Percentiles rank a stretch among this genome's conserved stretches.
phyloP scores from a whole-genome alignment of 2,329 filamentous ascomycete species.

The Colletotrichum agaves region DNA sequence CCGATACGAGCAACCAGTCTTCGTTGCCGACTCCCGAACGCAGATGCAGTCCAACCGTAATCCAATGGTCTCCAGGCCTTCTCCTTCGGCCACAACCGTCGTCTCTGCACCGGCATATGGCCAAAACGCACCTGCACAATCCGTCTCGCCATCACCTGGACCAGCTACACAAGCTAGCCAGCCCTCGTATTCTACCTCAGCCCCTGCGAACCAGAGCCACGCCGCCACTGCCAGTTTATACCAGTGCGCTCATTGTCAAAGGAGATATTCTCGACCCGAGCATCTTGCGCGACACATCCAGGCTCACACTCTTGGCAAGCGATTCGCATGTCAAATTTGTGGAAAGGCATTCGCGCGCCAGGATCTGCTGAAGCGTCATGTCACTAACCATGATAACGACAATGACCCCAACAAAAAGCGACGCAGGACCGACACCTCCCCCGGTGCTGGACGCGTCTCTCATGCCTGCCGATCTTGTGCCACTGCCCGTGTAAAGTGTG shows the following conservation, averaged over 20 bases:
- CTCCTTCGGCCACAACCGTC: constrained; percentile 24
- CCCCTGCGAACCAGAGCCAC: constrained; percentile 38
- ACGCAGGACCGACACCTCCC: constrained; percentile 56
- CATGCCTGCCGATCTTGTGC: constrained; percentile 65
- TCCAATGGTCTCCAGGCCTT: constrained; percentile 11
- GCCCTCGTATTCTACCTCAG: constrained; percentile 12
- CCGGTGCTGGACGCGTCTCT: constrained; percentile 60
- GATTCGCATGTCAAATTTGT: constrained; percentile 61
- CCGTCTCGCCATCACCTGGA: constrained; percentile 27
- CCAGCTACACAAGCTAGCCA: constrained; percentile 7
- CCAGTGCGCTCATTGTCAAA: constrained; percentile 63
- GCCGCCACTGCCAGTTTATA: constrained; percentile 49
- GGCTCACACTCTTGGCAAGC: constrained; percentile 61
- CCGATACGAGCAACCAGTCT: constrained; percentile 15
- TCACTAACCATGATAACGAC: constrained; percentile 60
- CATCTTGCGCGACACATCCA: constrained; percentile 64
- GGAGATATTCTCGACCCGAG: constrained; percentile 63
- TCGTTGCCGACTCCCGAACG: constrained; percentile 4
- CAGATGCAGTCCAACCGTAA: constrained; percentile 12
- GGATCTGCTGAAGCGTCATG: constrained; percentile 64
- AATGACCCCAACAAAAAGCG: constrained; percentile 58
- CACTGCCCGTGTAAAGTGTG: constrained; percentile 64
- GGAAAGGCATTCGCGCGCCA: constrained; percentile 65
- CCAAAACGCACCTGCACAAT: constrained; percentile 12
- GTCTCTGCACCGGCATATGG: constrained; percentile 19